Conservation (phyloP, 1,139 yeast species). For the Candida sp. region DNA sequence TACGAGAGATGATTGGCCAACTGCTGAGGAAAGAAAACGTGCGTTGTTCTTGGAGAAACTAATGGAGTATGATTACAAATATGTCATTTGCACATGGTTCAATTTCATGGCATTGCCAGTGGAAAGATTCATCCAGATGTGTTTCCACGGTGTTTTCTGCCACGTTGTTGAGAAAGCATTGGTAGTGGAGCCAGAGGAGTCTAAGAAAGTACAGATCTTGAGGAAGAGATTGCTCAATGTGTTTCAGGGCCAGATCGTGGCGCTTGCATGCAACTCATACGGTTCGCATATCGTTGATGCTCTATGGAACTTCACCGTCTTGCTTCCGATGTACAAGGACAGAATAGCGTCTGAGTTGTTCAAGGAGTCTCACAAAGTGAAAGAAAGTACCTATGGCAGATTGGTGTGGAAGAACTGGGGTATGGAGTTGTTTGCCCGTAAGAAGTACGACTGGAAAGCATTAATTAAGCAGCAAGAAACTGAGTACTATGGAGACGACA, state of each 20-base stretch:
- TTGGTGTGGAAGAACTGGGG: slow-evolving; percentile 97
- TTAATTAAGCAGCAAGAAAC: slow-evolving; percentile 73
- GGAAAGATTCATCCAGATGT: slow-evolving; percentile 69
- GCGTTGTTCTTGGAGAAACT: slow-evolving; percentile 75
- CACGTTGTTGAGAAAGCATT: slow-evolving; percentile 78
- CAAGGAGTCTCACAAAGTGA: slow-evolving; percentile 67
- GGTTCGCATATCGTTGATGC: slow-evolving; percentile 93
- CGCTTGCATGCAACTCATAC: slow-evolving; percentile 81
- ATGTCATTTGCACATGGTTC: slow-evolving; percentile 61
- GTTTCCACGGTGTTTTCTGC: slow-evolving; percentile 87
- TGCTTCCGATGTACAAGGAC: slow-evolving; percentile 85
- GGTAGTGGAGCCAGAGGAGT: slow-evolving; percentile 41
- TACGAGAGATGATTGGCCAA: slow-evolving; percentile 89
- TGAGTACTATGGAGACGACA: slow-evolving; percentile 37
- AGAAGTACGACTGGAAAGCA: slow-evolving; percentile 84
- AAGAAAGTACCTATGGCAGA: slow-evolving; percentile 86
- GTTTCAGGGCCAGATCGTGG: slow-evolving; percentile 56
- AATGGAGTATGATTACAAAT: slow-evolving; percentile 65
- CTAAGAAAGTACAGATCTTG: slow-evolving; percentile 54
- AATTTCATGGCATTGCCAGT: slow-evolving; percentile 63
- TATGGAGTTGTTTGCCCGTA: slow-evolving; percentile 76
- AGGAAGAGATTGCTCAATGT: slow-evolving; percentile 74
- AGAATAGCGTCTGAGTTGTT: slow-evolving; percentile 75
- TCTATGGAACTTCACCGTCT: slow-evolving; percentile 78
- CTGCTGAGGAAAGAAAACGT: slow-evolving; percentile 87